A percentile compares a stretch with the other conserved stretches of the same genome.
phyloP scores from a whole-genome alignment of 2,329 filamentous ascomycete species.

The Trichoderma endophyticum region DNA sequence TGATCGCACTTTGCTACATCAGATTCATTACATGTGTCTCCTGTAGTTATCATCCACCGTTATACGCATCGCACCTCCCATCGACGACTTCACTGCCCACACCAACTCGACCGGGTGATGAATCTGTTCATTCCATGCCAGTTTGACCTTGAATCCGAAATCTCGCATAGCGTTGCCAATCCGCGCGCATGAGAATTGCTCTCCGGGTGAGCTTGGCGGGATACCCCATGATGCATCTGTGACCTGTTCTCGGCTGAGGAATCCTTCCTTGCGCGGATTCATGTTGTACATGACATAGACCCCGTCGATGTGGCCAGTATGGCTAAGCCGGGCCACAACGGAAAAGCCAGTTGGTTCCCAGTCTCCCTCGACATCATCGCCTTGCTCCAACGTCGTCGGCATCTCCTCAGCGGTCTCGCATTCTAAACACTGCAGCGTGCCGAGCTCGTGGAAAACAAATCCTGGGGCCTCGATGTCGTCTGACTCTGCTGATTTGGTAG shows the following conservation, averaged over 20 bases:
- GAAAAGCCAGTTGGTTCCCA: not conserved
- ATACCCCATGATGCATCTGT: not conserved
- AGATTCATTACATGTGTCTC: too few relatives aligned
- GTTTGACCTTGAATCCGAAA: not conserved
- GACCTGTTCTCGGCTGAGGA: not conserved
- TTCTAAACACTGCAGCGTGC: conserved; percentile 5
- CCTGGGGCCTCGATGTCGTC: conserved; percentile 1
- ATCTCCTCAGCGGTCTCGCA: not conserved
- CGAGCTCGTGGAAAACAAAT: conserved; percentile 12
- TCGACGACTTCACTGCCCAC: conserved; percentile 2
- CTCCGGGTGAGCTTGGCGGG: not conserved
- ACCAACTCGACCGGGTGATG: conserved; percentile 4
- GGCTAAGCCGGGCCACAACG: not conserved
- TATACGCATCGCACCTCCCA: not conserved
- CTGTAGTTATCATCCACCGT: not conserved
- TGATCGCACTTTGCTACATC: too few relatives aligned
- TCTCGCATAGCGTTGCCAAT: not conserved
- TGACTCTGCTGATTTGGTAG: conserved; percentile 1
- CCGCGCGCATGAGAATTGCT: conserved; percentile 8
- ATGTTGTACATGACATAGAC: conserved; percentile 1
- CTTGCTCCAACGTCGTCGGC: not conserved
- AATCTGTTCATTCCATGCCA: not conserved
- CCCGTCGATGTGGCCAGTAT: not conserved
- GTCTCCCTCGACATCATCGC: not conserved
- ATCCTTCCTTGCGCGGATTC: not conserved